Evolutionary conservation across 2,329 filamentous ascomycete species (phyloP), one percentile per base, ranked within the genome.

Genomic region (Tolypocladium tropicale): DNA sequence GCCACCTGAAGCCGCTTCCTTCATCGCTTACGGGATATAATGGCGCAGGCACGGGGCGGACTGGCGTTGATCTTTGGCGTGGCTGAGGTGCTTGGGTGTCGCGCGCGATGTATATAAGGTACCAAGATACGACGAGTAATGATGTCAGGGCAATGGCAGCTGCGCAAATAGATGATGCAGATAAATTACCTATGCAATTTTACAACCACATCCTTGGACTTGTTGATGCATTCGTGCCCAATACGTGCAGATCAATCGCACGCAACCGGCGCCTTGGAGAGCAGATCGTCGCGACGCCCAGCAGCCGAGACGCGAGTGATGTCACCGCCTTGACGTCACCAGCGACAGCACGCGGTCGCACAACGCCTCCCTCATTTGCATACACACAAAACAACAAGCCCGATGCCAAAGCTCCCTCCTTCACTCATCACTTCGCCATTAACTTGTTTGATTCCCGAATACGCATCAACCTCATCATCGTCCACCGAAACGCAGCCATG

Each of bases 241-340:
- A n/a, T n/a, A n/a, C n/a, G n/a, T n/a, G n/a, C n/a, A n/a, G n/a
- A n/a, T n/a, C n/a, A n/a, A n/a, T n/a, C n/a, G n/a, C n/a, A n/a
- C n/a, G n/a, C n/a, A n/a, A n/a, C n/a, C n/a, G n/a, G n/a, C n/a
- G n/a, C n/a, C n/a, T n/a, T n/a, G n/a, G n/a, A n/a, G n/a, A n/a
- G 32, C 55, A 59, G 51, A 62, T 53, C 50, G 32, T 37, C 34
- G n/a, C 50, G 12, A 6, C 33, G 28, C 14, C 43, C 43, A n/a
- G 11, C 43, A 6, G 10, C 25, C 16, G 6, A 18, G 41, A 5
- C 6, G 18, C 33, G n/a, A 21, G 51, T 53, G 34, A 53, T 53
- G 34, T 53, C 51, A 53, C 23, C 4, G 34, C 34, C 33, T 41
- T 53, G 51, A 53, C 51, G 51, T 53, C 51, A 53, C 34, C 23